A percentile compares a stretch with the other conserved stretches of the same genome.
Evolutionary conservation across 768 basidiomycete species (phyloP).

Genomic region (Trametopsis cervina): DNA sequence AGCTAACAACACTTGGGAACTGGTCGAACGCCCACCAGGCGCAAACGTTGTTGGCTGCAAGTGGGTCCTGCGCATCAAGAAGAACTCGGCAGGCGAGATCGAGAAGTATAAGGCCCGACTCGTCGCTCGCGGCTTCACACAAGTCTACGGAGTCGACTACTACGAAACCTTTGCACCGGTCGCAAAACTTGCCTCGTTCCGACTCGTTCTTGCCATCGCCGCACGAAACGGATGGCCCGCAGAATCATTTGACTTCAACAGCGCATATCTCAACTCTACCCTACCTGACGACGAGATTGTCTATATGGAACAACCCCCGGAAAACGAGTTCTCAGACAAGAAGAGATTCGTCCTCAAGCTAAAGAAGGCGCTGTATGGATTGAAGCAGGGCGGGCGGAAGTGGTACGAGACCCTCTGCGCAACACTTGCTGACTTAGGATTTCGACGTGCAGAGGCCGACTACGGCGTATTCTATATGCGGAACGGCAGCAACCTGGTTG

Average conservation of each 20-base stretch:
- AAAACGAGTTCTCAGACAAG: background rate
- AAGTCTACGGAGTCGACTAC: slow-evolving; percentile 29
- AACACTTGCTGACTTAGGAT: slow-evolving; percentile 3
- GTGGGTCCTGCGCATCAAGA: slow-evolving; percentile 30
- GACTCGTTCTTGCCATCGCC: slow-evolving; percentile 21
- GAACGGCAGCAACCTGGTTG: background rate
- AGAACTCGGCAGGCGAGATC: slow-evolving; percentile 21
- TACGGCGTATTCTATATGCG: background rate
- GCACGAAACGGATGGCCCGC: slow-evolving; percentile 14
- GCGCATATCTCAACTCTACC: slow-evolving; percentile 23
- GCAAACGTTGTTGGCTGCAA: slow-evolving; percentile 15
- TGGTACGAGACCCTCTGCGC: slow-evolving; percentile 24
- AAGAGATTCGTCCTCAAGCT: slow-evolving; percentile 16
- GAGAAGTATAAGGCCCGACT: slow-evolving; percentile 23
- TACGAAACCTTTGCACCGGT: slow-evolving; percentile 22
- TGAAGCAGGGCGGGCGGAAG: slow-evolving; percentile 26
- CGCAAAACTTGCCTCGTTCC: slow-evolving; percentile 17
- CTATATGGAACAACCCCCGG: slow-evolving; percentile 15
- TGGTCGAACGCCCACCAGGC: slow-evolving; percentile 10
- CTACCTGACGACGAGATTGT: slow-evolving; percentile 14
- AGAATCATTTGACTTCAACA: slow-evolving; percentile 14
- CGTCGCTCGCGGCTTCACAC: slow-evolving; percentile 30
- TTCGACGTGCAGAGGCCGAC: slow-evolving; percentile 4
- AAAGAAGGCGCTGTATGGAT: slow-evolving; percentile 26
- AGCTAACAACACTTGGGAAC: slow-evolving; percentile 9